Evolutionary conservation across 2,329 filamentous ascomycete genomes (phyloP).

Genomic region (Trichoderma koningiopsis): DNA sequence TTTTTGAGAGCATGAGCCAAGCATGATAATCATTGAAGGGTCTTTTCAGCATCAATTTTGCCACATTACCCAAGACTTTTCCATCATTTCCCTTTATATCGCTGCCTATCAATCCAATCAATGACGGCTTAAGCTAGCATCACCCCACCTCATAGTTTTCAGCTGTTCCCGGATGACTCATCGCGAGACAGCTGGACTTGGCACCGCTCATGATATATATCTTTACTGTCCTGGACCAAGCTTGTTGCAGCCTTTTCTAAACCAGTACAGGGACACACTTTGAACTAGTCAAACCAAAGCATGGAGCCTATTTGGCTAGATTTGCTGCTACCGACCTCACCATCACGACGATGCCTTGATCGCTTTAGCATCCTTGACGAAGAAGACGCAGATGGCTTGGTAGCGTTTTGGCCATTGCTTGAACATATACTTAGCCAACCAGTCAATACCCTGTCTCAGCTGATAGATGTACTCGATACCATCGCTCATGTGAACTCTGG

Average conservation of each 20-base stretch:
- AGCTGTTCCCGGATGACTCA: constrained; percentile 16
- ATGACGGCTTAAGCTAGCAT: background rate
- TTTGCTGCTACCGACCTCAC: constrained; percentile 26
- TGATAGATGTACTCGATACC: constrained; percentile 36
- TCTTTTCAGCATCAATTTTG: background rate
- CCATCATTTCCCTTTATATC: background rate
- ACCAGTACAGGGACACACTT: no score
- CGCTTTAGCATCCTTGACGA: constrained; percentile 37
- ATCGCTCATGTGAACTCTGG: constrained; percentile 32
- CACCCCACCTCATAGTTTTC: background rate
- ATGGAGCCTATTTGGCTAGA: background rate
- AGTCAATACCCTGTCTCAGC: constrained; percentile 24
- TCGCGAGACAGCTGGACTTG: background rate
- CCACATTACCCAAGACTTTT: background rate
- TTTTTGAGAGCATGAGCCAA: background rate
- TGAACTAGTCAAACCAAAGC: background rate
- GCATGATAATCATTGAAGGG: background rate
- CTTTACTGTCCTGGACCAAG: background rate
- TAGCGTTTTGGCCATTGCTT: constrained; percentile 35
- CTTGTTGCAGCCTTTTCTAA: background rate
- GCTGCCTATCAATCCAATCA: background rate
- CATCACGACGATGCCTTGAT: constrained; percentile 31
- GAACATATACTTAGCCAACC: constrained; percentile 29
- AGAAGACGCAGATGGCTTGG: constrained; percentile 32
- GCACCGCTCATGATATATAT: background rate